Evolutionary conservation across 202 grass and related monocot genomes (phyloP), one percentile per base, ranked within the genome.

Genomic region (Setaria italica): DNA sequence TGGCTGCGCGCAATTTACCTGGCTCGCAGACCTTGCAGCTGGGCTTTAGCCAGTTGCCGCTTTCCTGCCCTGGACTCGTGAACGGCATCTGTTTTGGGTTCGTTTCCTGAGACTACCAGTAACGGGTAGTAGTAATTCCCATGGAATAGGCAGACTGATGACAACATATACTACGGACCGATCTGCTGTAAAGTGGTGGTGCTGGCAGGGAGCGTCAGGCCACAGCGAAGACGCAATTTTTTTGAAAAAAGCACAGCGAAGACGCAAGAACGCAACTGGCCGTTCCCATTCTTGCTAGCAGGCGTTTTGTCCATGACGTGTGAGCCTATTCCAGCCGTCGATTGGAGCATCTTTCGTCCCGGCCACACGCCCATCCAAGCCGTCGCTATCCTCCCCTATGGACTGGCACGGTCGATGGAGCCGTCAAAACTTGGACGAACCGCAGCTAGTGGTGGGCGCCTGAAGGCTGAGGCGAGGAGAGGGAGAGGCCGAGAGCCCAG

Each of bases 361-460:
- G 67, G 62, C 85, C 85, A 67, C 64, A 56, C 29, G 59, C 19
- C 20, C 50, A 4, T 13, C 19, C 13, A 19, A 41, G 62, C 78
- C 33, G 50, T 67, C 80, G 29, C 50, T 3, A 11, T 78, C 66
- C 17, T 37, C 9, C 47, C 56, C 4, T 9, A 4, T 72, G 73
- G 65, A 25, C 6, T 7, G 34, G 14, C 51, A 19, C 12, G 34
- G 49, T 56, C 30, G 49, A 16, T 2, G 62, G 39, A 11, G 39
- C 20, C 79, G 62, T 75, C 50, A 78, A n/a, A 14, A 33, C 70
- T 48, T 67, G 85, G 62, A 68, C 21, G 70, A 60, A 33, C 60
- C 30, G 19, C 49, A 77, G 30, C 55, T 54, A 47, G 86, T 83
- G 80, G 35, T 37, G 5, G 39, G 86, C 11, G n/a, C 4, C 21